These are phyloP conservation scores for Wickerhamomyces rabaulensis DNA, from an alignment of 805 yeast genomes.

Conservation along the genomic window DNA sequence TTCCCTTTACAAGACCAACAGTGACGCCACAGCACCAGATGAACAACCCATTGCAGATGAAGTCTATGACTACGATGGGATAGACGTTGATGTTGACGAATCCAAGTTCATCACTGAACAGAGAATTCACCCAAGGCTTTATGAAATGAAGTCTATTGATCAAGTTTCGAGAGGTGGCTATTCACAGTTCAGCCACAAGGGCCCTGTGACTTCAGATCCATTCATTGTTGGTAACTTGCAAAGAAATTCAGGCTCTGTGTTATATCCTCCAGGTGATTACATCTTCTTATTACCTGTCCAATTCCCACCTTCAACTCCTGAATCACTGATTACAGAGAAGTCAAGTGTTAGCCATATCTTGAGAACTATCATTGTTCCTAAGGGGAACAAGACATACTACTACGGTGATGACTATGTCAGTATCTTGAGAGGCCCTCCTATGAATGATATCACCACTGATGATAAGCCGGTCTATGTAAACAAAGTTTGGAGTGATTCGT, in stretches of 20 bases:
- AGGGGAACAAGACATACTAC: conserved; percentile 27
- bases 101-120: conserved; percentile 12
- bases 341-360: conserved; percentile 42
- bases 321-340: conserved; percentile 47
- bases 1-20: background rate
- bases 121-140: conserved; percentile 8
- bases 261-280: conserved; percentile 59
- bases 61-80: conserved; percentile 9
- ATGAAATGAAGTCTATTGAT: conserved; percentile 9
- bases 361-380: conserved; percentile 24
- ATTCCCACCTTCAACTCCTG: conserved; percentile 60
- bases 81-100: conserved; percentile 4
- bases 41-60: conserved; percentile 17
- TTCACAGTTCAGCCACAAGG: conserved; percentile 1
- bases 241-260: conserved; percentile 7
- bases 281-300: conserved; percentile 60
- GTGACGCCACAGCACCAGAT: background rate
- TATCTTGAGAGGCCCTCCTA: conserved; percentile 37
- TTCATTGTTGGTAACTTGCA: conserved; percentile 12
- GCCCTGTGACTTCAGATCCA: conserved; percentile 8
- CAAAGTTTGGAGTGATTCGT: conserved; percentile 66
- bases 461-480: conserved; percentile 76
- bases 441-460: conserved; percentile 30
- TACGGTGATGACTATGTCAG: conserved; percentile 29
- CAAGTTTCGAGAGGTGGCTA: conserved; percentile 17